A percentile compares a stretch with the other conserved stretches of the same genome.
Evolutionary conservation across 164 flowering plant species (phyloP).

Genomic region (Tinospora cordifolia): DNA sequence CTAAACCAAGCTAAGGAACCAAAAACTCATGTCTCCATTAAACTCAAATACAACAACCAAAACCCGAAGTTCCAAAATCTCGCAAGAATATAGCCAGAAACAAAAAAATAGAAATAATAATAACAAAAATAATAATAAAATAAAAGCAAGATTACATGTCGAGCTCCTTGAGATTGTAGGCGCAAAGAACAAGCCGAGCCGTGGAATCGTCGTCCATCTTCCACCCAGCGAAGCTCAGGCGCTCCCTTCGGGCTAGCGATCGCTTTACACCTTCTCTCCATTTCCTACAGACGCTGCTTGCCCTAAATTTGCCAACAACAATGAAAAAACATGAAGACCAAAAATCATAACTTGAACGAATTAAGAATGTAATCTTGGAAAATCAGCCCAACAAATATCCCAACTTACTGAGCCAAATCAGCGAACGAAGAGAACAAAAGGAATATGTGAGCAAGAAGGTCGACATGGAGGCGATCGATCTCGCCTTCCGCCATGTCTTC

Average conservation of each 20-base stretch:
- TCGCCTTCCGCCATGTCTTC: slow-evolving; percentile 25
- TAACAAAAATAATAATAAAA: too few relatives aligned
- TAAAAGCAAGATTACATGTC: slow-evolving; percentile 51
- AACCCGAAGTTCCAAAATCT: not conserved
- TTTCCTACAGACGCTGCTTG: slow-evolving; percentile 61
- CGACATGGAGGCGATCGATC: slow-evolving; percentile 60
- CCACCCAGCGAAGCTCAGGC: slow-evolving; percentile 73
- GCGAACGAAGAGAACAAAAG: slow-evolving; percentile 44
- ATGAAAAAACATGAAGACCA: not conserved
- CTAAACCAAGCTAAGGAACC: not conserved
- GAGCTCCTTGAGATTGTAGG: slow-evolving; percentile 76
- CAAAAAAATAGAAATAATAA: too few relatives aligned
- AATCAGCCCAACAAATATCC: not conserved
- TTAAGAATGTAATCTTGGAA: not conserved
- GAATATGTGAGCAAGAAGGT: slow-evolving; percentile 59
- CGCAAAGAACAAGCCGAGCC: slow-evolving; percentile 55
- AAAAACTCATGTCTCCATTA: not conserved
- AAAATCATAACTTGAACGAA: not conserved
- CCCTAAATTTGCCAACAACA: slow-evolving; percentile 5
- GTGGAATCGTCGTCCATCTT: slow-evolving; percentile 87
- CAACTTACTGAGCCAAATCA: slow-evolving; percentile 62
- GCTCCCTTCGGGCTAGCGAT: slow-evolving; percentile 57
- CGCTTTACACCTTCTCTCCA: slow-evolving; percentile 81
- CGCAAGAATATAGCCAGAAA: not conserved
- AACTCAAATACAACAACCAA: not conserved